Evolutionary conservation across 2,329 filamentous ascomycete genomes (phyloP).

Genomic region (Paracoccidioides lutzii): DNA sequence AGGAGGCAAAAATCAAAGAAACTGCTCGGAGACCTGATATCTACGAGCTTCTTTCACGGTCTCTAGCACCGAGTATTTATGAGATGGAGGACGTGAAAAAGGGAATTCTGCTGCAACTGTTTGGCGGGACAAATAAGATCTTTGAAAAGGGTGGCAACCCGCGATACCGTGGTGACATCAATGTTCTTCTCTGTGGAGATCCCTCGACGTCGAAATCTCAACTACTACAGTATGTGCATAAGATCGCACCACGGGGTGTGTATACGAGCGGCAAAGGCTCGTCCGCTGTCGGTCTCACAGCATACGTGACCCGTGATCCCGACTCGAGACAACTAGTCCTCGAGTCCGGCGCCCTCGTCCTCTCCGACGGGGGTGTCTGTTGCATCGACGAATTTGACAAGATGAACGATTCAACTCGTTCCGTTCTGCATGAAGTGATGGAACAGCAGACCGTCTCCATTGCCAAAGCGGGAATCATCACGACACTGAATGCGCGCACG

Average conservation of each 20-base stretch:
- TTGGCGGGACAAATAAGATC: slow-evolving; percentile 94
- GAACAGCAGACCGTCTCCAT: slow-evolving; percentile 69
- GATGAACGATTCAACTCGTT: slow-evolving; percentile 62
- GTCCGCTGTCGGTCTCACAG: slow-evolving; percentile 62
- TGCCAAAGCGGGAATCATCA: slow-evolving; percentile 66
- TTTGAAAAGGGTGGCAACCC: slow-evolving; percentile 94
- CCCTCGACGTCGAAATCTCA: slow-evolving; percentile 96
- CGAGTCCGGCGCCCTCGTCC: slow-evolving; percentile 59
- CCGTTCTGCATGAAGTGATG: slow-evolving; percentile 68
- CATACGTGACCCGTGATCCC: slow-evolving; percentile 63
- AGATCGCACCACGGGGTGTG: slow-evolving; percentile 81
- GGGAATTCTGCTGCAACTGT: slow-evolving; percentile 88
- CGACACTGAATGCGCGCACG: slow-evolving; percentile 85
- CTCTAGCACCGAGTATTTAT: slow-evolving; percentile 86
- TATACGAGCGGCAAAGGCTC: slow-evolving; percentile 67
- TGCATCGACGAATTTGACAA: slow-evolving; percentile 73
- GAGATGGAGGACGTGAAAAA: slow-evolving; percentile 99
- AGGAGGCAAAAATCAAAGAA: slow-evolving; percentile 75
- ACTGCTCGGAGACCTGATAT: slow-evolving; percentile 72
- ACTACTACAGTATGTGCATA: slow-evolving; percentile 85
- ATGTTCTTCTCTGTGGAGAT: slow-evolving; percentile 90
- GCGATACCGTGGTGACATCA: slow-evolving; percentile 94
- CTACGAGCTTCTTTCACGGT: slow-evolving; percentile 83
- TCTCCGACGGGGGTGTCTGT: slow-evolving; percentile 63
- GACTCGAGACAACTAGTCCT: slow-evolving; percentile 62